A percentile compares a stretch with the other conserved stretches of the same genome.
Conservation (phyloP, 805 yeast species). For the Pichia gijzeniarum region DNA sequence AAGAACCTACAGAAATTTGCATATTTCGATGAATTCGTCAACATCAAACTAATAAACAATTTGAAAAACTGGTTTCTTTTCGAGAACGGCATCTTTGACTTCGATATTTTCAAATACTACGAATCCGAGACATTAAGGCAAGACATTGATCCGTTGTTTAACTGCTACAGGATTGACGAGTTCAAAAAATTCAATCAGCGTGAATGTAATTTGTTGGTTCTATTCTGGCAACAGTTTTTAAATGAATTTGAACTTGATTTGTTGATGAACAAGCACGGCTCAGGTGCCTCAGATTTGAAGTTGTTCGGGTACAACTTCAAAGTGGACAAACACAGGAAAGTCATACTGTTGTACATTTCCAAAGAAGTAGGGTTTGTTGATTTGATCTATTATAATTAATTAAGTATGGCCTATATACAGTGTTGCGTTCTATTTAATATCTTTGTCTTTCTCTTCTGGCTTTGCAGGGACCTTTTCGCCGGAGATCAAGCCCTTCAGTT, state of each 20-base stretch:
- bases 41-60: slow-evolving; percentile 15
- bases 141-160: slow-evolving; percentile 14
- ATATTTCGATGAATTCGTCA: slow-evolving; percentile 21
- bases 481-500: slow-evolving; percentile 18
- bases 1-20: slow-evolving; percentile 14
- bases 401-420: not conserved
- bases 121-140: slow-evolving; percentile 20
- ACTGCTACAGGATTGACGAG: slow-evolving; percentile 14
- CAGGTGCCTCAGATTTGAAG: slow-evolving; percentile 14
- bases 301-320: slow-evolving; percentile 25
- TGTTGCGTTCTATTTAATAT: not conserved
- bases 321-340: slow-evolving; percentile 10
- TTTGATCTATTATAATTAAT: slow-evolving; percentile 16
- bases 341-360: slow-evolving; percentile 20
- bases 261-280: not conserved
- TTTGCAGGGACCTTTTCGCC: slow-evolving; percentile 10
- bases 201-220: slow-evolving; percentile 17
- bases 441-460: slow-evolving; percentile 1
- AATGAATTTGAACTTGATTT: slow-evolving; percentile 13
- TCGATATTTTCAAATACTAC: slow-evolving; percentile 16
- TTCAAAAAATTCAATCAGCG: slow-evolving; percentile 18
- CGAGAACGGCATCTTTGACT: slow-evolving; percentile 15
- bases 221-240: slow-evolving; percentile 23
- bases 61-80: slow-evolving; percentile 24
- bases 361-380: slow-evolving; percentile 19